phyloP scores from a whole-genome alignment of 2,329 filamentous ascomycete genomes.

The Dothidotthia symphoricarpi region DNA sequence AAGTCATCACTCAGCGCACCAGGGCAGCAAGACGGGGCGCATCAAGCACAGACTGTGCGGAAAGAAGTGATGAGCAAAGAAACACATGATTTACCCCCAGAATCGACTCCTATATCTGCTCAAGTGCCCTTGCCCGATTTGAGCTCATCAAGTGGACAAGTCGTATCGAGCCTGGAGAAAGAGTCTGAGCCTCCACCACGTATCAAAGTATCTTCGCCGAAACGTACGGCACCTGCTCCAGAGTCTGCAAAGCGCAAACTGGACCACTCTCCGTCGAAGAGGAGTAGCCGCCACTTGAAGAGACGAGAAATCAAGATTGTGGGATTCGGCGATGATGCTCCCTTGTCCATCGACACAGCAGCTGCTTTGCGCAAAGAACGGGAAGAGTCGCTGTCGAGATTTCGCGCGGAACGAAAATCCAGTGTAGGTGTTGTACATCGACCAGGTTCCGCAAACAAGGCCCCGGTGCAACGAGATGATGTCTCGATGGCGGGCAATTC shows the following conservation, averaged over 20 bases:
- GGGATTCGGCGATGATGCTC: slow-evolving; percentile 10
- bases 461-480: not conserved
- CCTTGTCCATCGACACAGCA: slow-evolving; percentile 3
- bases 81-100: slow-evolving; percentile 1
- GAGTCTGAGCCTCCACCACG: not conserved
- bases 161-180: not conserved
- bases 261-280: slow-evolving; percentile 17
- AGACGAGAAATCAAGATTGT: slow-evolving; percentile 25
- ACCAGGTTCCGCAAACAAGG: slow-evolving; percentile 1
- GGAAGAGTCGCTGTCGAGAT: slow-evolving; percentile 13
- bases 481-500: slow-evolving; percentile 9
- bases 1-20: no score
- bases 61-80: not conserved
- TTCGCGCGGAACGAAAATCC: slow-evolving; percentile 14
- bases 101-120: slow-evolving; percentile 12
- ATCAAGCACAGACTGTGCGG: not conserved
- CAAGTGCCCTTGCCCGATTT: slow-evolving; percentile 9
- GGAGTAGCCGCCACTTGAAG: slow-evolving; percentile 18
- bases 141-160: slow-evolving; percentile 9
- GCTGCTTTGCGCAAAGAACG: slow-evolving; percentile 9
- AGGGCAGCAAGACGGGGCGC: not conserved
- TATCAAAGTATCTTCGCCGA: not conserved
- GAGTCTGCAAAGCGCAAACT: slow-evolving; percentile 25
- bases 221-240: not conserved
- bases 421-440: slow-evolving; percentile 13